Evolutionary conservation across 768 basidiomycete genomes (phyloP), one percentile per base, ranked within the genome.

Genomic region (Phlegmacium glaucopus): DNA sequence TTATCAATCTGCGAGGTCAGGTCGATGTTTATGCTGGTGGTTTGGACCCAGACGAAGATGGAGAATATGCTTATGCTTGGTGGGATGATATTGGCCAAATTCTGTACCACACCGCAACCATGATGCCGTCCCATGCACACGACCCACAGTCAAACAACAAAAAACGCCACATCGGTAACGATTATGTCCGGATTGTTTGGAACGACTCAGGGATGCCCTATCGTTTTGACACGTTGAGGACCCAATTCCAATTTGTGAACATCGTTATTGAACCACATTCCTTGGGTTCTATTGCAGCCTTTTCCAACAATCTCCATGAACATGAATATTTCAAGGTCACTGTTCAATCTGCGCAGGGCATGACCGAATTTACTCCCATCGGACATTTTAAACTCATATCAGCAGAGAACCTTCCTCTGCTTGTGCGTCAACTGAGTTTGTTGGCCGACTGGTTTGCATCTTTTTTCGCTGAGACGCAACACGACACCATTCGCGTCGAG

Each of bases 11-110:
- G 15, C 83, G 91, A 13, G 92, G 90, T 9, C 93, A 95, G 64
- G 76, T 87, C 9, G 94, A 95, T 60, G 83, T 98, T 13, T 96
- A 94, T 63, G 88, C 89, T 2, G 96, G 94, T 7, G 91, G 93
- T 4, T 76, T 98, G 18, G 87, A 93, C 60, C 83, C 91, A 7
- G 90, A 93, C 51, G 82, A 88, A 58, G 94, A 99, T 59, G 96
- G 96, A 11, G 89, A 94, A 65, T 96, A 94, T 61, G 91, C 95
- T 0, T 98, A 98, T 61, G 93, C 94, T 0, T 99, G 95, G 94
- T 96, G 94, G 91, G 94, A 98, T 64, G 94, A 97, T 59, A 94
- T 97, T 42, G 84, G 88, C 4, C 94, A 98, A 62, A 82, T 96
- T 51, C 77, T 97, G 45, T 99, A 90, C 63, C 96, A 98, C 66